Base-by-base conservation (phyloP, 2,329 filamentous ascomycete species). In the Colletotrichum caudatum region DNA sequence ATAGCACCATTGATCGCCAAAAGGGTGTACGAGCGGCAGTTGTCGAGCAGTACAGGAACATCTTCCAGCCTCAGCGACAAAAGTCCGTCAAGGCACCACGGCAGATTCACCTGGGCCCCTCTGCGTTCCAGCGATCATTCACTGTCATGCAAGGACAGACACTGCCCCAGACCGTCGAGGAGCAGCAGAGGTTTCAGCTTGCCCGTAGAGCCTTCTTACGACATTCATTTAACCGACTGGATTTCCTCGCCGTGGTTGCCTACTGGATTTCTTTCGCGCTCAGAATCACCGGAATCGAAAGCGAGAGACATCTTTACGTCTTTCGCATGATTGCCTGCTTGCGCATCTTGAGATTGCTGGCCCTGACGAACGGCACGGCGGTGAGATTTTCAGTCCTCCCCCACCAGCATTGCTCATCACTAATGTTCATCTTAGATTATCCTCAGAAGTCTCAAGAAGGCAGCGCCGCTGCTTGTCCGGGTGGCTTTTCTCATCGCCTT, bases 291-390 rank as follows among this genome's bases (percentile, higher is more conserved):
- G 90, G 92, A 0, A 79, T 94, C 26, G 93, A 98, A 78, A 86
- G 87, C 72, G 78, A 81, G 2, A 86, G 90, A 64, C 93, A 97
- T 78, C 81, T 98, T 9, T 97, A 94, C 76, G 88, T 98, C 9
- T 99, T 99, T 81, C 92, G 94, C 68, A 99, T 99, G 97, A 86
- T 99, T 71, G 97, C 95, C 78, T 98, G 94, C 81, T 86, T 99
- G 74, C 93, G 97, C 56, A 98, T 99, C 74, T 83, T 99, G 74
- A 90, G 96, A 72, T 87, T 99, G n/a, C 85, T 99, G 26, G 92
- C 94, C 62, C 88, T 99, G 63, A 99, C 96, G 1, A 95, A 94
- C 76, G 96, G 96, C 76, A 99, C 97, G 68, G 93, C 95, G 64
- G 93, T 94, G 86, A 85, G 91, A 83, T 57, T 8, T 54, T 48